Percentiles rank a stretch among this genome's conserved stretches.
These are phyloP conservation scores for Xylaria palmicola DNA, from an alignment of 495 filamentous ascomycete species.

Conservation along the genomic window DNA sequence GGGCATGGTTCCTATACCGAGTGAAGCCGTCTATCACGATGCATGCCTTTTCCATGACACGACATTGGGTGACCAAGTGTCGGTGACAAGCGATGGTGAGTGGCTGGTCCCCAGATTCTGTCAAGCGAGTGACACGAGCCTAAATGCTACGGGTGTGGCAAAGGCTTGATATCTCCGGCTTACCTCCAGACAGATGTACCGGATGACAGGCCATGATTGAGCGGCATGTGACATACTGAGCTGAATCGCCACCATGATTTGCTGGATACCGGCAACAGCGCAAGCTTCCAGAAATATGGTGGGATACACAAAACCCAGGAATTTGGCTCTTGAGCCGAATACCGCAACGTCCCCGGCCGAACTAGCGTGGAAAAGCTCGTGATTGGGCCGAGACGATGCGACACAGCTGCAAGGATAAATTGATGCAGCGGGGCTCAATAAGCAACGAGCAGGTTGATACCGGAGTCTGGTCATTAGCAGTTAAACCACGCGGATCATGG, in stretches of 20 bases:
- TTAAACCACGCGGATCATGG: slow-evolving; percentile 21
- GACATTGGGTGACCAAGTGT: not conserved
- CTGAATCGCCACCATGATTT: slow-evolving; percentile 5
- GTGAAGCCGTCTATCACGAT: not conserved
- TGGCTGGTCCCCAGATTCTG: not conserved
- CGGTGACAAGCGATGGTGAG: not conserved
- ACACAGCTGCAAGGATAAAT: slow-evolving; percentile 15
- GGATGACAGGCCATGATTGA: not conserved
- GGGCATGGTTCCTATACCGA: not conserved
- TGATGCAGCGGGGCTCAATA: not conserved
- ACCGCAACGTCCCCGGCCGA: not conserved
- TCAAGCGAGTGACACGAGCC: not conserved
- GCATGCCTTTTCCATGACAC: not conserved
- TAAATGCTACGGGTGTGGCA: not conserved
- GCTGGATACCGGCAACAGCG: slow-evolving; percentile 10
- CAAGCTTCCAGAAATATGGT: slow-evolving; percentile 29
- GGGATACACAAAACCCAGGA: slow-evolving; percentile 26
- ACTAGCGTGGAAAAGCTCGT: slow-evolving; percentile 18
- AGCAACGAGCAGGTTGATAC: slow-evolving; percentile 17
- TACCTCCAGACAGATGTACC: slow-evolving; percentile 7
- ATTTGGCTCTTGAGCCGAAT: slow-evolving; percentile 24
- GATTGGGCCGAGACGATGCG: slow-evolving; percentile 26
- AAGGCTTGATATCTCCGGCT: slow-evolving; percentile 10
- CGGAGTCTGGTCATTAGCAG: slow-evolving; percentile 2
- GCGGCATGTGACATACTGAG: slow-evolving; percentile 17